Base-by-base conservation (phyloP, 1,139 yeast genomes). In the Debaryomycetaceae sp. region DNA sequence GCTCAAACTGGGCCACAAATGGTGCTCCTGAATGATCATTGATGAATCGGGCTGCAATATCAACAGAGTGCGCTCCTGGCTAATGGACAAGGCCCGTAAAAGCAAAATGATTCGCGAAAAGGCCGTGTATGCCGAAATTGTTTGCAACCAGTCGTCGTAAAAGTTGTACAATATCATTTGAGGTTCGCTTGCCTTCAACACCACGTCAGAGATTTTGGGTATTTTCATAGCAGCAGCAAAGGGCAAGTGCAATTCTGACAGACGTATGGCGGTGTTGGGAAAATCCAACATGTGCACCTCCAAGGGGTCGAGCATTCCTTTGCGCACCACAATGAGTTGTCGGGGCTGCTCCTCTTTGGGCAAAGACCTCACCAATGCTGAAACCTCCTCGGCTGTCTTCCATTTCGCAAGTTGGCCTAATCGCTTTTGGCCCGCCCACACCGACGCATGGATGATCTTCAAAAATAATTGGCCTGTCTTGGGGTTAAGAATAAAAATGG, bases 301-400 rank as follows among this genome's bases (percentile, higher is more conserved):
- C 31, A 92, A 58, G 3, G 99, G 98, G 59, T 92, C 98, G 38
- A 82, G 52, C 68, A 90, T 80, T 15, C 95, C 95, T 45, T 81
- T 83, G 43, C 97, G 65, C 0, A 96, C 81, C 8, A 83, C 87
- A 48, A 90, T 82, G 34, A 92, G 62, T 51, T 87, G 95, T 44
- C 80, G 80, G 2, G 98, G 98, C 46, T 87, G 96, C 51, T 90
- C 96, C 48, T 90, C 96, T 32, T 74, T 68, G 1, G 97, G 97
- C 34, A 90, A 57, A 0, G 97, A 83, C 28, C 96, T 67, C 16
- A 90, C 70, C 38, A 90, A 61, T 0, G 95, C 95, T 8, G 95
- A 90, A 16, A 86, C 94, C 55, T 90, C 98, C 54, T 92, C 99
- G 0, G 98, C 98, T 2, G 97, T 79, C 51, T 90, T 90, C 98